Conservation (phyloP, 768 basidiomycete genomes). For the Leccinum rimulosum region DNA sequence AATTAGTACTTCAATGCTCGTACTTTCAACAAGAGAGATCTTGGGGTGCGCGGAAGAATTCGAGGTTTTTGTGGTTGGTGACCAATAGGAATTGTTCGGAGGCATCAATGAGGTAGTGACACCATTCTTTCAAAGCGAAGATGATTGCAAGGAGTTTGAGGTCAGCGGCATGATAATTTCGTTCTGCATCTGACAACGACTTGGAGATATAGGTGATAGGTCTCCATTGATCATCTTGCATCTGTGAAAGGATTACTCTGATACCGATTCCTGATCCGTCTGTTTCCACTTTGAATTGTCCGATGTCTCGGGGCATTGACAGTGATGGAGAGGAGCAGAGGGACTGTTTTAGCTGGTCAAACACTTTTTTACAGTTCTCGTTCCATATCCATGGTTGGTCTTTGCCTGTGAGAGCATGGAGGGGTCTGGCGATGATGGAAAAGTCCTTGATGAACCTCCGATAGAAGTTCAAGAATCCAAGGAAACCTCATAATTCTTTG, state of each 20-base stretch:
- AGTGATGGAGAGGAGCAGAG: too few species aligned
- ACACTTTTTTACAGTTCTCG: too few species aligned
- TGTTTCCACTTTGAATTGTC: not conserved
- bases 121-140: not conserved
- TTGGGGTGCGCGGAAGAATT: slow-evolving; percentile 31
- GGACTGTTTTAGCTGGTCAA: too few species aligned
- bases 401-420: not conserved
- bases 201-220: not conserved
- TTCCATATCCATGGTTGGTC: too few species aligned
- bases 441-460: not conserved
- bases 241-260: not conserved
- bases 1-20: too few species aligned
- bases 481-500: not conserved
- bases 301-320: too few species aligned
- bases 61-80: slow-evolving; percentile 40
- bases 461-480: not conserved
- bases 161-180: slow-evolving; percentile 2
- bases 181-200: not conserved
- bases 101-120: not conserved
- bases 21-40: too few species aligned
- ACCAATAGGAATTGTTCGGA: slow-evolving; percentile 19
- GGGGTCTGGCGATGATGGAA: not conserved
- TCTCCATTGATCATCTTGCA: not conserved
- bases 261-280: not conserved
- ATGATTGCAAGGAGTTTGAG: slow-evolving; percentile 1